Base-by-base conservation (phyloP, 345 rosid species). In the Salix udensis region DNA sequence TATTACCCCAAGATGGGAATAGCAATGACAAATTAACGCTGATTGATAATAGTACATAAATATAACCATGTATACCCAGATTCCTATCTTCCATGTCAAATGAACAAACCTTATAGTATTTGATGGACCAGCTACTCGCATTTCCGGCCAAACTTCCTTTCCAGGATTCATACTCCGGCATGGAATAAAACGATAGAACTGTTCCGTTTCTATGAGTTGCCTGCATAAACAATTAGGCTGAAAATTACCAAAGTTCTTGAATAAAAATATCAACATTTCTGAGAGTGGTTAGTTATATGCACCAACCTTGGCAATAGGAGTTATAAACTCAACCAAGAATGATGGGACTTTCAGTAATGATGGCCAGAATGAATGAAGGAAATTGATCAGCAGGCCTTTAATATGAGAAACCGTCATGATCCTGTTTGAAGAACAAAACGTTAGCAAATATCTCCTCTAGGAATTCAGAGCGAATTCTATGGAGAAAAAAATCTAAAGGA, bases 351-450 rank as follows among this genome's bases (percentile, higher is more conserved):
- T 92, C 61, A 96, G 89, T 81, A 96, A 83, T 8, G 99, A 86
- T 16, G 98, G 99, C 99, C 99, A 96, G 84, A 94, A 96, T 73
- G 94, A 86, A 82, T 96, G 97, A 70, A 96, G 89, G 66, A 96
- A 94, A 72, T 96, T 96, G 72, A 96, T 96, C 82, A 96, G 74
- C 69, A 96, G 85, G 13, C 99, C 99, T 82, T 96, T 96, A 30
- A 96, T 96, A 78, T 96, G 99, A 16, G 98, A 96, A 96, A 50
- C 98, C 99, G 82, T 96, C 98, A 73, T 94, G 92, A 86, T 96
- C 99, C 99, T 96, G 88, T 26, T 58, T 74, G 74, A 81, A 76
- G 70, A 60, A 84, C 40, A 79, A 50, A 70, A 67, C 58, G 37
- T 80, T 21, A 72, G 75, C 26, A 21, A 13, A 42, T 26, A 7